These are phyloP conservation scores for Penicillium chermesinum DNA, from an alignment of 495 filamentous ascomycete genomes.

Conservation along the genomic window DNA sequence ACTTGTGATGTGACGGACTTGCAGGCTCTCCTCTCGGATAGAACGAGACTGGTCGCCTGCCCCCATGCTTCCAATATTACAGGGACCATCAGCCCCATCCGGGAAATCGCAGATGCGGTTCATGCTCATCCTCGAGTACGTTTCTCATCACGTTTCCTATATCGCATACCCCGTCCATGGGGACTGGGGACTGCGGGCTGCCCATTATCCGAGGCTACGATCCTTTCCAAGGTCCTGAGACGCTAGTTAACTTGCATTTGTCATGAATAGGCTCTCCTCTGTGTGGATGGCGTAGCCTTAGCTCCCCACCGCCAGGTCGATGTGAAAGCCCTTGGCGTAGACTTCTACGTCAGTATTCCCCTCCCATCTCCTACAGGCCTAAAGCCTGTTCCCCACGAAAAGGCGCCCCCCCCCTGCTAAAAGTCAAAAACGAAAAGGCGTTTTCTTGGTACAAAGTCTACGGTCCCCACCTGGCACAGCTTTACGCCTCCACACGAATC, in stretches of 20 bases:
- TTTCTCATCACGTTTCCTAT: not conserved
- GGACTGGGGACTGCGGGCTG: no score
- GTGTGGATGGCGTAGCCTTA: slow-evolving; percentile 62
- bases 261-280: slow-evolving; percentile 35
- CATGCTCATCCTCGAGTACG: slow-evolving; percentile 37
- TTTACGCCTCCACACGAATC: slow-evolving; percentile 51
- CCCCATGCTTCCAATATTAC: slow-evolving; percentile 68
- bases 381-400: no score
- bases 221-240: not conserved
- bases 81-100: slow-evolving; percentile 61
- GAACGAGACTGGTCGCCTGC: slow-evolving; percentile 61
- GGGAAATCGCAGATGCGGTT: slow-evolving; percentile 43
- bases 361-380: no score
- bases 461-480: slow-evolving; percentile 63
- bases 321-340: slow-evolving; percentile 58
- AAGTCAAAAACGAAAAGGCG: no score
- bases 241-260: no score
- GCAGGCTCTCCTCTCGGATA: slow-evolving; percentile 47
- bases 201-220: no score
- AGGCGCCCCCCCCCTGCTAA: no score
- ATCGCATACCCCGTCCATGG: no score
- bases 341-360: slow-evolving; percentile 52
- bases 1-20: slow-evolving; percentile 50
- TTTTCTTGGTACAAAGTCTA: slow-evolving; percentile 76
- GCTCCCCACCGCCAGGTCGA: slow-evolving; percentile 67